A percentile compares a stretch with the other conserved stretches of the same genome.
These are phyloP conservation scores for Clarkia xantiana DNA, from an alignment of 345 rosid genomes.

Conservation along the genomic window DNA sequence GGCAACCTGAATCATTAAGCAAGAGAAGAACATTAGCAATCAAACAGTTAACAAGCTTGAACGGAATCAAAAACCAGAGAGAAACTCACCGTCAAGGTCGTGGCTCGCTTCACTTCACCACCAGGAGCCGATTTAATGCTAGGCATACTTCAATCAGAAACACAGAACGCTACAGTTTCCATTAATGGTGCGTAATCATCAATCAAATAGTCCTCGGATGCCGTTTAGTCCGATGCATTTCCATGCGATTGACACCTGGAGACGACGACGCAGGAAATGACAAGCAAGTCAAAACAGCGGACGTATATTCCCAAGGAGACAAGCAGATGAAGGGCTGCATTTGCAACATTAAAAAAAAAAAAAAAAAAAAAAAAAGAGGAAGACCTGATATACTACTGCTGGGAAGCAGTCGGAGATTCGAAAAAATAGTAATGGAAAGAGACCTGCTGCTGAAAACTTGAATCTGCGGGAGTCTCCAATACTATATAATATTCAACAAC, in stretches of 20 bases:
- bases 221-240: too few relatives aligned
- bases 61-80: neutral
- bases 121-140: slow-evolving; percentile 7
- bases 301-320: neutral
- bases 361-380: neutral
- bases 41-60: neutral
- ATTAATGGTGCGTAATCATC: too few relatives aligned
- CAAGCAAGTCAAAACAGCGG: neutral
- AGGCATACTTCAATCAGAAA: slow-evolving; percentile 9
- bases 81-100: slow-evolving; percentile 8
- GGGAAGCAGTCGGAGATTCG: too few relatives aligned
- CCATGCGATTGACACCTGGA: neutral
- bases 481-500: too few relatives aligned
- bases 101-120: slow-evolving; percentile 4
- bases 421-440: too few relatives aligned
- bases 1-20: slow-evolving; percentile 43
- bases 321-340: slow-evolving; percentile 1
- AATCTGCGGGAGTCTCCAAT: too few relatives aligned
- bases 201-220: too few relatives aligned
- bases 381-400: neutral
- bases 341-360: neutral
- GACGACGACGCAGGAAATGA: slow-evolving; percentile 1
- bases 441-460: too few relatives aligned
- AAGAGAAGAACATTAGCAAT: neutral
- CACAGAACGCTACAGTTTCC: neutral